Percentiles rank a stretch among this genome's conserved stretches.
Evolutionary conservation across 2,329 filamentous ascomycete species (phyloP).

Genomic region (Davidsoniella virescens): DNA sequence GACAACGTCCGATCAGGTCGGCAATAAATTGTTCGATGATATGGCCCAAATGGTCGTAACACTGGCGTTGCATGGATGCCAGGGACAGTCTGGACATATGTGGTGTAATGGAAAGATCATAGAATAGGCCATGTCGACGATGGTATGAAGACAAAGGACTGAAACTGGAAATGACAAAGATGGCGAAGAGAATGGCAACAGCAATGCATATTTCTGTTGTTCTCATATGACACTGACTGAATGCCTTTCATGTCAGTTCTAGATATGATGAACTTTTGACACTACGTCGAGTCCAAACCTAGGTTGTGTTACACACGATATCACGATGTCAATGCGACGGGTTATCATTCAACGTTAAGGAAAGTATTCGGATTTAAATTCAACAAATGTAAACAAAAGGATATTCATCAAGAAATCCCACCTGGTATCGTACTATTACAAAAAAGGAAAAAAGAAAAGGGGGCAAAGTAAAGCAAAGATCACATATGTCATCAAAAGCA

Average conservation of each 20-base stretch:
- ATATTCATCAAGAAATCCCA: not conserved
- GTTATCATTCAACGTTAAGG: not conserved
- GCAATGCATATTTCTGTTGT: too few species aligned
- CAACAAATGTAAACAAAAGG: not conserved
- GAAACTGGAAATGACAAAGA: too few species aligned
- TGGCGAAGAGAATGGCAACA: too few species aligned
- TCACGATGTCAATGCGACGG: not conserved
- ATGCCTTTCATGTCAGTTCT: too few species aligned
- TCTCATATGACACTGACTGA: too few species aligned
- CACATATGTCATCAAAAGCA: too few species aligned
- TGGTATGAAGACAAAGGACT: too few species aligned
- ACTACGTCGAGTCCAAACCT: too few species aligned
- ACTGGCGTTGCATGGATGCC: not conserved
- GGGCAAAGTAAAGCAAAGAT: not conserved
- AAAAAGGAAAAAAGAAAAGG: too few species aligned
- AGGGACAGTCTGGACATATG: not conserved
- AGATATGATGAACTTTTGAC: too few species aligned
- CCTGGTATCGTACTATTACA: not conserved
- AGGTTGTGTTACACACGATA: not conserved
- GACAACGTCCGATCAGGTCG: too few species aligned
- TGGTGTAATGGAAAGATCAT: not conserved
- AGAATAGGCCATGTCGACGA: too few species aligned
- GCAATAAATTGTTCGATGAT: not conserved
- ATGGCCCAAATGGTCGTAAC: constrained; percentile 1
- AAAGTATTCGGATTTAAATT: not conserved